Evolutionary conservation across 768 basidiomycete species (phyloP).

Genomic region (Auriscalpium orientale): DNA sequence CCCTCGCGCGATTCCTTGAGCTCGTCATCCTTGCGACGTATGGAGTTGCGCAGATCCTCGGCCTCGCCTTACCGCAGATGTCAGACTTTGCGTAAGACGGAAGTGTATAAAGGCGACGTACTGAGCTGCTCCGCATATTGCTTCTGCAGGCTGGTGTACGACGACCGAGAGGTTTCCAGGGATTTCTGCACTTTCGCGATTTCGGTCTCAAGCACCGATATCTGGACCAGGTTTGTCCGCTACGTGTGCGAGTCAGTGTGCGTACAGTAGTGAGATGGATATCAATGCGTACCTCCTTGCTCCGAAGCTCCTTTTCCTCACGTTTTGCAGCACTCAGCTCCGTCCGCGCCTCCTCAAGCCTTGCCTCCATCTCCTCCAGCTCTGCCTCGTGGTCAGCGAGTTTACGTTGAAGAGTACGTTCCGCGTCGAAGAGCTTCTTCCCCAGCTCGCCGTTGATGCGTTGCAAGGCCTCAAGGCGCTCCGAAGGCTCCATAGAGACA

Average conservation of each 20-base stretch:
- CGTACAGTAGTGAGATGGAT: conserved; percentile 2
- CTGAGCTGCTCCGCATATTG: conserved; percentile 87
- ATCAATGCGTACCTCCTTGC: conserved; percentile 61
- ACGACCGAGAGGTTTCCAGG: conserved; percentile 64
- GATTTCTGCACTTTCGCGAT: conserved; percentile 66
- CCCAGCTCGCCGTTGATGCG: conserved; percentile 69
- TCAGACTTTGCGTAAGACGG: background rate
- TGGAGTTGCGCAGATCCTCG: conserved; percentile 67
- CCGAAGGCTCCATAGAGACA: conserved; percentile 63
- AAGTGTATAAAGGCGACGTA: conserved; percentile 31
- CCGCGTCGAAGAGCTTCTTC: conserved; percentile 68
- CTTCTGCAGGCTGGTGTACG: conserved; percentile 72
- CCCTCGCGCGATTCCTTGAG: conserved; percentile 60
- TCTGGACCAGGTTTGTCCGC: conserved; percentile 61
- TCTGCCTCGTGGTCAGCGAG: conserved; percentile 76
- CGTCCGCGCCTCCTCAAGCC: conserved; percentile 67
- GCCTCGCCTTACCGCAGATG: conserved; percentile 46
- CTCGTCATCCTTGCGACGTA: conserved; percentile 69
- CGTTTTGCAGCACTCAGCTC: conserved; percentile 77
- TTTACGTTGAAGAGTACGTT: conserved; percentile 56
- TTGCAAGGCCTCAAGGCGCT: conserved; percentile 66
- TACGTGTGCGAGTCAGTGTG: conserved; percentile 24
- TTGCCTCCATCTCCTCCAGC: conserved; percentile 69
- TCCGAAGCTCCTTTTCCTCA: conserved; percentile 87
- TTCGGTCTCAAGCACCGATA: conserved; percentile 67